These are phyloP conservation scores for Penicillium verhagenii DNA, from an alignment of 495 filamentous ascomycete species.

Conservation along the genomic window DNA sequence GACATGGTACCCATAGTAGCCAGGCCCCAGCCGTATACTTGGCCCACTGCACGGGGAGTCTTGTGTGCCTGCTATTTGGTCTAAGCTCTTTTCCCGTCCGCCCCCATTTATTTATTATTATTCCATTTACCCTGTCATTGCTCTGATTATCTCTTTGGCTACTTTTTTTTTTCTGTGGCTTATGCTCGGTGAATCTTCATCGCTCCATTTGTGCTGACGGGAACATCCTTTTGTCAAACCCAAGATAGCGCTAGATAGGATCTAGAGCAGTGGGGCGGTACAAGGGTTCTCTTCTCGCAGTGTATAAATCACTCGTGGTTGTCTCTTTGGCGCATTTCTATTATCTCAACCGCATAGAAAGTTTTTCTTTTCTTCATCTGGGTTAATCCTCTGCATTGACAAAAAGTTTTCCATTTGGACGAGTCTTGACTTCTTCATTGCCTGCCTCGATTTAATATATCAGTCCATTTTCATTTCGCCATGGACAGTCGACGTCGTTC, in stretches of 20 bases:
- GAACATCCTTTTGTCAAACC: slow-evolving; percentile 18
- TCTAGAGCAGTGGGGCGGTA: slow-evolving; percentile 14
- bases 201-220: slow-evolving; percentile 24
- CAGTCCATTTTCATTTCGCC: slow-evolving; percentile 8
- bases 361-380: too few species aligned
- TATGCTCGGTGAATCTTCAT: slow-evolving; percentile 18
- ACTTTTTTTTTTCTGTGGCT: slow-evolving; percentile 17
- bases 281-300: slow-evolving; percentile 9
- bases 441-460: not conserved
- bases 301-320: slow-evolving; percentile 23
- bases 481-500: slow-evolving; percentile 37
- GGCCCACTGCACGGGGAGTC: slow-evolving; percentile 24
- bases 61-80: slow-evolving; percentile 17
- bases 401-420: not conserved
- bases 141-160: not conserved
- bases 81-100: slow-evolving; percentile 13
- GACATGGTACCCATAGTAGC: slow-evolving; percentile 11
- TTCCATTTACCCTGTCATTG: not conserved
- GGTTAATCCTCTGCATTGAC: not conserved
- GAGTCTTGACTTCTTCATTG: not conserved
- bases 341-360: not conserved
- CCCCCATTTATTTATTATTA: not conserved
- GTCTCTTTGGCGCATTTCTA: not conserved
- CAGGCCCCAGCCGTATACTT: slow-evolving; percentile 21
- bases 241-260: not conserved